phyloP scores from a whole-genome alignment of 148 eudicot species.

The Mesembryanthemum crystallinum region DNA sequence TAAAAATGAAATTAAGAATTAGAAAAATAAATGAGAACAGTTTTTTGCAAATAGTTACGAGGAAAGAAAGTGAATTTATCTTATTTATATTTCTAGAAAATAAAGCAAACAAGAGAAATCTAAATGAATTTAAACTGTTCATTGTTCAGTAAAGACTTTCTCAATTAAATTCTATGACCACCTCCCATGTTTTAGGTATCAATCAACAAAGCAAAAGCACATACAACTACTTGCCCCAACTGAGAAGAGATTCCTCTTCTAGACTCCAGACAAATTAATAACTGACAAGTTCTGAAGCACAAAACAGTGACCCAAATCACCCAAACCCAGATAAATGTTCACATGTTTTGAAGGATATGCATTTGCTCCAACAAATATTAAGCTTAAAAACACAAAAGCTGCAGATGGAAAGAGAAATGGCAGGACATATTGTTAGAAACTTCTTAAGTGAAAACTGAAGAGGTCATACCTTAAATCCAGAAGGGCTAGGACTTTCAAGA shows the following conservation, averaged over 20 bases:
- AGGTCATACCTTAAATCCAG: slow-evolving; percentile 82
- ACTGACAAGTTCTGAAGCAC: background rate
- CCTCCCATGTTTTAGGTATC: background rate
- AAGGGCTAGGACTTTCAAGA: slow-evolving; percentile 75
- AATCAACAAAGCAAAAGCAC: background rate
- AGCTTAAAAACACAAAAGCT: background rate
- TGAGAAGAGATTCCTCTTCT: background rate
- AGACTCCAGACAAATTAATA: background rate
- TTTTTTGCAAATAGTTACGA: background rate
- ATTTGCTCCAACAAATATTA: background rate
- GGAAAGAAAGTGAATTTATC: background rate
- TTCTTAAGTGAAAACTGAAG: background rate
- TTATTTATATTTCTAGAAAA: background rate
- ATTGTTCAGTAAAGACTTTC: background rate
- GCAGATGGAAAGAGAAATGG: background rate
- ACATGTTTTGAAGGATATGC: background rate
- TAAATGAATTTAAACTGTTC: background rate
- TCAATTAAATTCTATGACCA: background rate
- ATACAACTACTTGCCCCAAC: background rate
- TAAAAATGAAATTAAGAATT: background rate
- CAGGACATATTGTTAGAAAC: background rate
- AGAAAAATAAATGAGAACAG: background rate
- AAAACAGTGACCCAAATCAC: background rate
- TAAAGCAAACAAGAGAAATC: no score
- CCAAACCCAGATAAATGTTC: background rate